These are phyloP conservation scores for Naegleria lovaniensis DNA, from an alignment of 208 protist species.

Conservation along the genomic window DNA sequence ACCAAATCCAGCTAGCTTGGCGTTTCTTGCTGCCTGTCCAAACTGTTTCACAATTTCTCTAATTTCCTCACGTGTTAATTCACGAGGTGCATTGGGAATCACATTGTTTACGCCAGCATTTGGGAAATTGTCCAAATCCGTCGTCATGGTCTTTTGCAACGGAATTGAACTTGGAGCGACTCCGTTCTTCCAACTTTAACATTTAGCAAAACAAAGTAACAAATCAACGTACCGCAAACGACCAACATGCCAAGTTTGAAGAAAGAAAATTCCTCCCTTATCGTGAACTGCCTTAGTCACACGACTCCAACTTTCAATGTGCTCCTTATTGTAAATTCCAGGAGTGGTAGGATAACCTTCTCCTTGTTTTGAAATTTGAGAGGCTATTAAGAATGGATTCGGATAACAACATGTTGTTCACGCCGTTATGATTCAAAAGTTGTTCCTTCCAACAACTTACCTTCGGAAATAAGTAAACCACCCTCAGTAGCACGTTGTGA, in stretches of 20 bases:
- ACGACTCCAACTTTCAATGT: constrained; percentile 56
- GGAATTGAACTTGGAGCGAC: background rate
- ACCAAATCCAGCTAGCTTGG: constrained; percentile 71
- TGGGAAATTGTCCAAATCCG: background rate
- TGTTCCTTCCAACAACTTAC: too few species aligned
- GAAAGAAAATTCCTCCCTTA: constrained; percentile 57
- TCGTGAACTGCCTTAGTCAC: constrained; percentile 62
- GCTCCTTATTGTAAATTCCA: constrained; percentile 57
- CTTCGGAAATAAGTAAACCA: constrained; percentile 65
- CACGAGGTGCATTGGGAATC: constrained; percentile 36
- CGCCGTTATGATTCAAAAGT: too few species aligned
- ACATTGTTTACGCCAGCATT: background rate
- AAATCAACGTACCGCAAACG: too few species aligned
- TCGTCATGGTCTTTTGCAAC: background rate
- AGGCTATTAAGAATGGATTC: too few species aligned
- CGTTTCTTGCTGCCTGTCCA: constrained; percentile 57
- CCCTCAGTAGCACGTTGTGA: constrained; percentile 51
- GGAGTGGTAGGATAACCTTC: constrained; percentile 43
- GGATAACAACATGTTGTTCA: too few species aligned
- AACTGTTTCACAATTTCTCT: constrained; percentile 50
- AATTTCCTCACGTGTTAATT: constrained; percentile 63
- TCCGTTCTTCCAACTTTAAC: too few species aligned
- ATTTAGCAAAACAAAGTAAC: too few species aligned
- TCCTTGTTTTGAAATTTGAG: constrained; percentile 51
- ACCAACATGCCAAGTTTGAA: constrained; percentile 60